Evolutionary conservation across 371 early-diverging fungal species (phyloP).

Genomic region (Sporodiniella umbellata): DNA sequence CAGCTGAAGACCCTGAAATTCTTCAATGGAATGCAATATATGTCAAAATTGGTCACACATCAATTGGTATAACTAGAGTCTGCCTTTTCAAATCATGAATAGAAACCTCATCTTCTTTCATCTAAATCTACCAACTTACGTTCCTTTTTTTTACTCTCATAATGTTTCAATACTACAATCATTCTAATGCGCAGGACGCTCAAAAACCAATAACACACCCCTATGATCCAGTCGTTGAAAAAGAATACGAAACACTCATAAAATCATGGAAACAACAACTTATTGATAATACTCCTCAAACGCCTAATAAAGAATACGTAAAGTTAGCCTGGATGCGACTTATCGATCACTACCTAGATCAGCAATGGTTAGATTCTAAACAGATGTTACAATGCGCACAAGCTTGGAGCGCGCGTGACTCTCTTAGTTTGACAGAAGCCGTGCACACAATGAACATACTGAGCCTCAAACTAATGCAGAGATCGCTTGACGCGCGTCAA

Average conservation of each 20-base stretch:
- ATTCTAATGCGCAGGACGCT: constrained; percentile 16
- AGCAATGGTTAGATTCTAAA: constrained; percentile 40
- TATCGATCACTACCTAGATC: constrained; percentile 37
- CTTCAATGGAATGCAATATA: constrained; percentile 28
- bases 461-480: constrained; percentile 34
- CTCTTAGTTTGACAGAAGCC: constrained; percentile 23
- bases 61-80: background rate
- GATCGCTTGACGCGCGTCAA: constrained; percentile 32
- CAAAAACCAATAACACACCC: constrained; percentile 11
- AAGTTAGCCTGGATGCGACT: constrained; percentile 24
- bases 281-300: constrained; percentile 10
- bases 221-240: constrained; percentile 22
- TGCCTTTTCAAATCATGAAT: background rate
- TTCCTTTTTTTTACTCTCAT: constrained; percentile 1
- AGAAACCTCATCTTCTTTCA: background rate
- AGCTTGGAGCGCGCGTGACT: constrained; percentile 34
- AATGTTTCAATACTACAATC: constrained; percentile 10
- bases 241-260: constrained; percentile 36
- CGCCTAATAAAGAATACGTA: constrained; percentile 14
- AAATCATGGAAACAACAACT: constrained; percentile 31
- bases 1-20: constrained; percentile 1
- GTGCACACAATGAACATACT: constrained; percentile 39
- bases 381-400: constrained; percentile 43
- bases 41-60: constrained; percentile 19
- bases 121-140: background rate